phyloP scores from a whole-genome alignment of 495 filamentous ascomycete genomes.

The Aspergillus haitiensis region DNA sequence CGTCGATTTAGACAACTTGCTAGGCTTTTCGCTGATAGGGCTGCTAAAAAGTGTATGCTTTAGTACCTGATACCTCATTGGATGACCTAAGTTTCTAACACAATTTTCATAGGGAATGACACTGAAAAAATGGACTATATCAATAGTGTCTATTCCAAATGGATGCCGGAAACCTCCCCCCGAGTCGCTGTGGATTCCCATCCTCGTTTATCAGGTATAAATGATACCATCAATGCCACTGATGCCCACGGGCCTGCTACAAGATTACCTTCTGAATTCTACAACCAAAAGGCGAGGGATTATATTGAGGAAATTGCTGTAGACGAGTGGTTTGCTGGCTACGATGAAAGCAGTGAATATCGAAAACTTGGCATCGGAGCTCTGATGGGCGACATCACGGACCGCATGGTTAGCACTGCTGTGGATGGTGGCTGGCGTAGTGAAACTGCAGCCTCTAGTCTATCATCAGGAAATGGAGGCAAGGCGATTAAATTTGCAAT shows the following conservation, averaged over 20 bases:
- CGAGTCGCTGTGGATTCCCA: slow-evolving; percentile 79
- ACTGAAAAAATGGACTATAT: slow-evolving; percentile 82
- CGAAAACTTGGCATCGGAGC: slow-evolving; percentile 81
- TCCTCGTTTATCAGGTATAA: slow-evolving; percentile 82
- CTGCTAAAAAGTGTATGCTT: slow-evolving; percentile 67
- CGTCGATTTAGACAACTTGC: slow-evolving; percentile 78
- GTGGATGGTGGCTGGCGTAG: slow-evolving; percentile 60
- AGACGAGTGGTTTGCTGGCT: slow-evolving; percentile 94
- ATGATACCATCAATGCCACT: slow-evolving; percentile 90
- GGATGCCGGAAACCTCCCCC: slow-evolving; percentile 70
- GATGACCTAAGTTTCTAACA: neutral
- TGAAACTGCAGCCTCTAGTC: slow-evolving; percentile 53
- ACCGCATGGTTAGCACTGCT: slow-evolving; percentile 74
- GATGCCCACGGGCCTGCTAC: slow-evolving; percentile 81
- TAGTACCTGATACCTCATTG: neutral
- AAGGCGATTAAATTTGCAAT: slow-evolving; percentile 68
- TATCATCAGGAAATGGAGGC: slow-evolving; percentile 46
- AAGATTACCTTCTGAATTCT: slow-evolving; percentile 79
- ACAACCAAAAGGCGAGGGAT: slow-evolving; percentile 67
- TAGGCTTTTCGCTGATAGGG: slow-evolving; percentile 75
- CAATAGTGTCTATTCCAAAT: slow-evolving; percentile 72
- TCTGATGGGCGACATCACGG: slow-evolving; percentile 80
- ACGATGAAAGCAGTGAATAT: slow-evolving; percentile 80
- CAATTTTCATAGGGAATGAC: slow-evolving; percentile 57
- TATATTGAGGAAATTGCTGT: slow-evolving; percentile 77